Conservation (phyloP, 164 flowering plant species). For the Platanus orientalis region DNA sequence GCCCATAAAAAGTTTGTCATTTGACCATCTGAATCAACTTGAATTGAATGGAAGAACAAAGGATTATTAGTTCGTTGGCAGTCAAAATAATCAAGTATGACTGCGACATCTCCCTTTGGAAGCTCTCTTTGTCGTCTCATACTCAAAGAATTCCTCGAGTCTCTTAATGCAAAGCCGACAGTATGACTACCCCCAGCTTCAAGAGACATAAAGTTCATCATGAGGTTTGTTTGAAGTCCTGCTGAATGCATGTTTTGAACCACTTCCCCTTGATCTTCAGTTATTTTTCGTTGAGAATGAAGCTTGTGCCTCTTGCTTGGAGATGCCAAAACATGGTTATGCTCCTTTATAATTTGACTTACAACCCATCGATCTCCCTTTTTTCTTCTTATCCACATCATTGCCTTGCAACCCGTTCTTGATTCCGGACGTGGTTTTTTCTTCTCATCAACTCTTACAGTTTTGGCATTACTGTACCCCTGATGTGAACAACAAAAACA, state of each 20-base stretch:
- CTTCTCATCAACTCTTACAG: background rate
- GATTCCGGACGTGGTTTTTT: background rate
- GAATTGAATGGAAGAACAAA: background rate
- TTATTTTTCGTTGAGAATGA: background rate
- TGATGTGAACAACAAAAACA: background rate
- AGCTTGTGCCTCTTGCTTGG: background rate
- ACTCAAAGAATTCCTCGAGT: background rate
- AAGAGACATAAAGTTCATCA: background rate
- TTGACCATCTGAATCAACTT: background rate
- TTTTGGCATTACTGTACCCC: background rate
- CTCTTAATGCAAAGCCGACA: background rate
- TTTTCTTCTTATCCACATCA: slow-evolving; percentile 3
- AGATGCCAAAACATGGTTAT: background rate
- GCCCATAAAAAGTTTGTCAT: slow-evolving; percentile 1
- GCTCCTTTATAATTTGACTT: background rate
- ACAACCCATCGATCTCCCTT: background rate
- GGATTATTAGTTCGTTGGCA: background rate
- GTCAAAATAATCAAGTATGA: background rate
- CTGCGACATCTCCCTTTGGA: background rate
- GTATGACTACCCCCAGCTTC: background rate
- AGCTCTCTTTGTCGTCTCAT: slow-evolving; percentile 1
- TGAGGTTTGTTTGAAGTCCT: background rate
- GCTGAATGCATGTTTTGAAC: background rate
- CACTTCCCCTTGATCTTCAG: background rate
- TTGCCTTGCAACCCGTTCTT: slow-evolving; percentile 1